phyloP scores from a whole-genome alignment of 371 early-diverging fungal genomes.

The Mortierella sp. region DNA sequence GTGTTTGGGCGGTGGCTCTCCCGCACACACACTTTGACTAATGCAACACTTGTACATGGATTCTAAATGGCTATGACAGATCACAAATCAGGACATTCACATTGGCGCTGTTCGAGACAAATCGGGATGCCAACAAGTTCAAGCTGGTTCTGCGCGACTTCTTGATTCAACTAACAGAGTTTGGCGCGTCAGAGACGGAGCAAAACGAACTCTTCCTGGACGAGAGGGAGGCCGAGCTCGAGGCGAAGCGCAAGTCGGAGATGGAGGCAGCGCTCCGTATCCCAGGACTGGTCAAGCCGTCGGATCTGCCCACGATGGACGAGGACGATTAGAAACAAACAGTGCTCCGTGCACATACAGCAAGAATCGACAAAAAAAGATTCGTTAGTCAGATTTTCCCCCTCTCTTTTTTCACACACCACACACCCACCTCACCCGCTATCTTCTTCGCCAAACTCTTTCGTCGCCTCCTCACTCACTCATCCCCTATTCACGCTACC shows the following conservation, averaged over 20 bases:
- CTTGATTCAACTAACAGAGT: constrained; percentile 85
- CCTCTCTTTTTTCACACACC: no score
- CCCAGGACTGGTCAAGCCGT: constrained; percentile 97
- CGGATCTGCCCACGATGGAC: constrained; percentile 81
- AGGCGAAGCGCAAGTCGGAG: constrained; percentile 80
- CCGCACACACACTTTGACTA: no score
- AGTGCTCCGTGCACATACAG: no score
- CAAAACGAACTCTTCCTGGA: constrained; percentile 90
- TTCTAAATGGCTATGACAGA: constrained; percentile 51
- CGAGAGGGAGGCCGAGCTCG: constrained; percentile 92
- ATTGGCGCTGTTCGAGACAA: constrained; percentile 83
- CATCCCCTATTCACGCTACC: neutral
- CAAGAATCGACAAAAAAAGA: no score
- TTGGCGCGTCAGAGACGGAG: constrained; percentile 59
- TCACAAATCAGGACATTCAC: constrained; percentile 91
- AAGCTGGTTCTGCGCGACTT: constrained; percentile 96
- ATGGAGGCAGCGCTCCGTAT: constrained; percentile 86
- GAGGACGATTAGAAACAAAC: constrained; percentile 63
- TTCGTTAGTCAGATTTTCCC: no score
- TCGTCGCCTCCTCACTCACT: no score
- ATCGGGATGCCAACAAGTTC: constrained; percentile 83
- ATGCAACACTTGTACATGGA: no score
- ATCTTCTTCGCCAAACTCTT: no score
- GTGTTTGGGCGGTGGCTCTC: no score
- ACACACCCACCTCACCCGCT: no score